Evolutionary conservation across 305 asterid species (phyloP), one percentile per base, ranked within the genome.

Genomic region (Solanum hybrid): DNA sequence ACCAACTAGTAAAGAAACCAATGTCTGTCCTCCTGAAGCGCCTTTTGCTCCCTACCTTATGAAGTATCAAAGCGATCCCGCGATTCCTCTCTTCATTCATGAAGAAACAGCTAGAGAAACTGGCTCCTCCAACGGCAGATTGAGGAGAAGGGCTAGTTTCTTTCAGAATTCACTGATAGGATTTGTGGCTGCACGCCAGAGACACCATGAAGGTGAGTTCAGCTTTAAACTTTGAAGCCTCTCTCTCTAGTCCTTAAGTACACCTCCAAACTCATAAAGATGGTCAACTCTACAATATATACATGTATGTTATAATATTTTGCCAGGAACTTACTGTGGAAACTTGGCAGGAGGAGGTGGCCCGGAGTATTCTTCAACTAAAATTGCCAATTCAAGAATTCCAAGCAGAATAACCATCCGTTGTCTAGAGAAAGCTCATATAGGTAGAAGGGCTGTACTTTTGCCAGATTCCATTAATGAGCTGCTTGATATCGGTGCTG

Each of bases 141-240:
- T 29, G 26, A 92, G 91, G 89, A 91, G 90, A 78, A 91, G 92
- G 88, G 89, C 92, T 0, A 91, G 90, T 84, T 87, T 79, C 88
- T 93, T 93, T 36, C 94, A 91, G 82, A 94, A 95, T 76, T 97
- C 99, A 11, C 96, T 96, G 34, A 96, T 95, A 1, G 98, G 98
- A 92, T 94, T 97, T 91, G 88, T 96, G 89, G 92, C 99, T 70
- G 92, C 95, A 51, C 91, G 93, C 68, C 89, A 89, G 31, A 92
- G 88, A 87, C 93, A 89, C 22, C 93, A 75, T 73, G 91, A 90
- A 89, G 98, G 99, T 94, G 37, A 89, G 89, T 45, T 38, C 15
- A 36, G 61, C 26, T 41, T 75, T 72, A n/a, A 26, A 39, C 13
- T n/a, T 89, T 31, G 76, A 31, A 84, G 76, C 82, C 11, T 36